Base-by-base conservation (phyloP, 208 protist species). In the Vickermania ingenoplastis region DNA sequence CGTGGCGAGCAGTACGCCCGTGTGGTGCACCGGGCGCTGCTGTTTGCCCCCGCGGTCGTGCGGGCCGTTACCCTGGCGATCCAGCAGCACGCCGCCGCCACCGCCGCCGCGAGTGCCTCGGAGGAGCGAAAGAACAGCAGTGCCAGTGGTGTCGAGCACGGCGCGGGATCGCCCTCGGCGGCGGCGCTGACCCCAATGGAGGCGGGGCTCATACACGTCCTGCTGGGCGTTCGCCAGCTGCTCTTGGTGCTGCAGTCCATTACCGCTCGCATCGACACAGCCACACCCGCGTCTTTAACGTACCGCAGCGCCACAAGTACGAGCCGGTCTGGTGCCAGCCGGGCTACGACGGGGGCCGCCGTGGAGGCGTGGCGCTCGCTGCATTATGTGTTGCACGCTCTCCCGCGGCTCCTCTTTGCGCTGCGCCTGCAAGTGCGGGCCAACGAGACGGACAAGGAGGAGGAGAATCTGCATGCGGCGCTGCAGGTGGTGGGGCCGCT, bases 81-180 rank as follows among this genome's bases (percentile, higher is more conserved):
- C 11, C 7, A 45, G 36, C 7, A 7, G 36, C 36, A 45, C 36
- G 17, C 11, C 36, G 7, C 36, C n/a, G n/a, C n/a, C n/a, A n/a
- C n/a, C n/a, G n/a, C n/a, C n/a, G n/a, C n/a, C n/a, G n/a, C n/a
- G n/a, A n/a, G n/a, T n/a, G n/a, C n/a, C n/a, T 52, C 69, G 50
- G 67, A 78, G 31, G 80, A 87, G 54, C 58, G 68, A 29, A 86
- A 76, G 48, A 80, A 65, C 57, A 77, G 80, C 48, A 67, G 83
- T 29, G 83, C 69, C 53, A 81, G 73, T 52, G 71, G 73, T n/a
- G n/a, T n/a, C n/a, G n/a, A n/a, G n/a, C n/a, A n/a, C n/a, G n/a
- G n/a, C n/a, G n/a, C n/a, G n/a, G n/a, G n/a, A n/a, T n/a, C n/a
- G n/a, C n/a, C n/a, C n/a, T n/a, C n/a, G n/a, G n/a, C n/a, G n/a